phyloP scores from a whole-genome alignment of 2,329 filamentous ascomycete species.

The Ascochyta clinopodiicola region DNA sequence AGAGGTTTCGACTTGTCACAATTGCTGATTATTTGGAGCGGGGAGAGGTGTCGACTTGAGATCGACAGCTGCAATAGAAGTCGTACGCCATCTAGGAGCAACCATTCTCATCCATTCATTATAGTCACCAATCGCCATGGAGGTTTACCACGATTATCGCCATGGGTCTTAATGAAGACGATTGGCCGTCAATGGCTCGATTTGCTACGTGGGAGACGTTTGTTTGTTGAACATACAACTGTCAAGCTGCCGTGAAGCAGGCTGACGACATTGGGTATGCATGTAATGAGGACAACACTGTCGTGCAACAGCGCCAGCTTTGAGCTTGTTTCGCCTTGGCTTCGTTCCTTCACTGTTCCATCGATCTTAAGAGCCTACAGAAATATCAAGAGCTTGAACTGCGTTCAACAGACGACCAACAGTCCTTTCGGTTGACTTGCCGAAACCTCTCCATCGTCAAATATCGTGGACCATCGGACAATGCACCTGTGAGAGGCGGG shows the following conservation, averaged over 20 bases:
- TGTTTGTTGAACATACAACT: not conserved
- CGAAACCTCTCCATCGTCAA: not conserved
- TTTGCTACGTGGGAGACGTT: not conserved
- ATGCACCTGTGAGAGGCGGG: not conserved
- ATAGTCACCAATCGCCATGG: not conserved
- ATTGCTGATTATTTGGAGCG: not conserved
- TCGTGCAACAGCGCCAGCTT: not conserved
- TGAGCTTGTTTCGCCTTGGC: not conserved
- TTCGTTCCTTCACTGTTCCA: not conserved
- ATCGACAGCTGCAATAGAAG: not conserved
- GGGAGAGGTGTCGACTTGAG: not conserved
- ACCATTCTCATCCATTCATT: not conserved
- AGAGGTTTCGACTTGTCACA: constrained; percentile 1
- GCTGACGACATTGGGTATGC: not conserved
- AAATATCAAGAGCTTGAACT: not conserved
- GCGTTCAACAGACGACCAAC: not conserved
- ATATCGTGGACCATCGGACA: not conserved
- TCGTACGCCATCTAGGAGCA: not conserved
- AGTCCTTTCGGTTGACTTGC: not conserved
- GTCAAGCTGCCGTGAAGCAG: not conserved
- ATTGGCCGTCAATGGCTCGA: not conserved
- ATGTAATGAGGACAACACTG: not conserved
- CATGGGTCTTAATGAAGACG: not conserved
- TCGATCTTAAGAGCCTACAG: not conserved
- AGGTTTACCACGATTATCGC: constrained; percentile 4